Evolutionary conservation across 208 protist genomes (phyloP).

Genomic region (Trichomonas vaginalis): DNA sequence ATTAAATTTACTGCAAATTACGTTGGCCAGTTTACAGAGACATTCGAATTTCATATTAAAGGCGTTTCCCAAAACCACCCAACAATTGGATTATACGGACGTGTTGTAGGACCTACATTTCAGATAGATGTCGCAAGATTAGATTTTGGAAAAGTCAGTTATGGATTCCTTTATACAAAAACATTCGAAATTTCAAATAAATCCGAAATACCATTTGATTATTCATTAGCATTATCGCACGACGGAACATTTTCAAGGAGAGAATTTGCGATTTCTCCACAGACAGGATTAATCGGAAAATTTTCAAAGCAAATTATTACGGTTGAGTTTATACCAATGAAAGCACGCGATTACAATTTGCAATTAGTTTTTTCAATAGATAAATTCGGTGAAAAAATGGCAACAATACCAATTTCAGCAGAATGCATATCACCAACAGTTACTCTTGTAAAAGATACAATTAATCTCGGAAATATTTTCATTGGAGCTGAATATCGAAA

Average conservation of each 20-base stretch:
- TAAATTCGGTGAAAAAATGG: neutral
- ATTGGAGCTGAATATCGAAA: neutral
- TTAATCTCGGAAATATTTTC: slow-evolving; percentile 5
- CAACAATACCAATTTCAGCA: neutral
- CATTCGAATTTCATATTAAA: slow-evolving; percentile 4
- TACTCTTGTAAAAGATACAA: neutral
- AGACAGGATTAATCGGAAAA: neutral
- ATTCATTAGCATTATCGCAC: neutral
- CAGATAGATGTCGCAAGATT: neutral
- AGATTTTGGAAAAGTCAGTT: slow-evolving; percentile 6
- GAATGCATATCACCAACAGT: neutral
- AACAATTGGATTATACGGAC: neutral
- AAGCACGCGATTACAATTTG: neutral
- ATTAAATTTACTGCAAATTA: slow-evolving; percentile 13
- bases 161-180: neutral
- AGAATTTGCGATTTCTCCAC: neutral
- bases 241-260: neutral
- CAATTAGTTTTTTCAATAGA: neutral
- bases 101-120: neutral
- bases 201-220: slow-evolving; percentile 6
- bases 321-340: neutral
- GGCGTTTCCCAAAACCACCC: neutral
- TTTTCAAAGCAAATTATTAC: neutral
- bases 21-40: neutral
- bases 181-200: neutral